Base-by-base conservation (phyloP, 441 rosid genomes). In the Adansonia rubrostipa region DNA sequence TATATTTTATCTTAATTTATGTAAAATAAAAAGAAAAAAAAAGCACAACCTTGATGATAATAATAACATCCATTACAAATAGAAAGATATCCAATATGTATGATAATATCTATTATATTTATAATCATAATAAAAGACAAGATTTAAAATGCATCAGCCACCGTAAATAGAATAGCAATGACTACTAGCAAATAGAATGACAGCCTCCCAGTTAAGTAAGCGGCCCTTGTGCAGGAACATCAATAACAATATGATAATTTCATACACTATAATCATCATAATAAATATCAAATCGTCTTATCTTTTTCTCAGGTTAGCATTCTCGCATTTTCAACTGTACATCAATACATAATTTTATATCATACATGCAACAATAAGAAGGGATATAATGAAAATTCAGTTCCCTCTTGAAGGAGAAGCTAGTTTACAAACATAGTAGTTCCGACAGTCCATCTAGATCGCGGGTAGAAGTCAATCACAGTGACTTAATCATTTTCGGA, bases 311-410 rank as follows among this genome's bases (percentile, higher is more conserved):
- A n/a, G 4, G 83, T 79, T 77, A 79, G 80, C 78, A 75, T 74
- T 65, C 56, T 77, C 17, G 50, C 62, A 77, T 56, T 68, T 17
- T 71, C 42, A 44, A 20, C 88, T 82, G 70, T 81, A 87, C 86
- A 84, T 50, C 15, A 62, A 50, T 80, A 56, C 77, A 76, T 71
- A 9, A 45, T 40, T 58, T 76, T 68, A 1, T 24, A 60, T 67
- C 33, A 50, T 79, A 84, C 78, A 68, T 76, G 76, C 88, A 70
- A 79, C 81, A 77, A 50, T 13, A 4, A 4, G 48, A 65, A 13
- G 14, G 40, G 24, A 61, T 47, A 61, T 65, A 64, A 62, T 28
- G 13, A 3, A 67, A 22, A 58, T 17, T 4, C 48, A 17, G 4
- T 9, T 17, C 2, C 62, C 7, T 36, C 54, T 44, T 45, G 57